A percentile compares a stretch with the other conserved stretches of the same genome.
Conservation (phyloP, 306 rosid genomes). For the Castanea sativa region DNA sequence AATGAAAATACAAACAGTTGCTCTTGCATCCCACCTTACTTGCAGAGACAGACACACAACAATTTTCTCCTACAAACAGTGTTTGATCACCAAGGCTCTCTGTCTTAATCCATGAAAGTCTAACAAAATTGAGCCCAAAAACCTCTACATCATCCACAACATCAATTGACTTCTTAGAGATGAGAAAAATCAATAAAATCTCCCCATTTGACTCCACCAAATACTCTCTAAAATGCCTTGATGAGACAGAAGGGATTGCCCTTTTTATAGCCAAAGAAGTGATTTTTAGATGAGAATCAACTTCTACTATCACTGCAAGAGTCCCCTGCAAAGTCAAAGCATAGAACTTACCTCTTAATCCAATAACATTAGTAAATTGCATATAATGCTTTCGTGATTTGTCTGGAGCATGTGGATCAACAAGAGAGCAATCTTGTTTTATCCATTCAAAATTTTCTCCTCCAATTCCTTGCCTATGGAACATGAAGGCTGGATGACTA, state of each 20-base stretch:
- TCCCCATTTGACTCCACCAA: constrained; percentile 23
- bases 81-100: constrained; percentile 12
- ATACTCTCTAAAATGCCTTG: constrained; percentile 24
- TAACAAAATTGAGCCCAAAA: constrained; percentile 1
- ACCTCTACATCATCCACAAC: constrained; percentile 25
- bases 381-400: background rate
- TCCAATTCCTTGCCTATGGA: background rate
- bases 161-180: constrained; percentile 14
- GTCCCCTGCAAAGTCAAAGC: constrained; percentile 7
- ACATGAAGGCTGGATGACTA: constrained; percentile 17
- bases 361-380: constrained; percentile 27
- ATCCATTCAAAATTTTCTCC: constrained; percentile 12
- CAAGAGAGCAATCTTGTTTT: constrained; percentile 10
- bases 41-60: constrained; percentile 18
- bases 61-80: constrained; percentile 21
- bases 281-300: background rate
- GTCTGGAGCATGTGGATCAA: background rate
- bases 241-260: constrained; percentile 19
- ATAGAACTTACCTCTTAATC: constrained; percentile 13
- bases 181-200: constrained; percentile 15
- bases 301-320: constrained; percentile 9
- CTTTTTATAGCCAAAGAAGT: constrained; percentile 15
- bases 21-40: constrained; percentile 22
- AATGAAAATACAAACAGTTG: constrained; percentile 16
- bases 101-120: constrained; percentile 16